Base-by-base conservation (phyloP, 345 rosid genomes). In the Citrus medica region DNA sequence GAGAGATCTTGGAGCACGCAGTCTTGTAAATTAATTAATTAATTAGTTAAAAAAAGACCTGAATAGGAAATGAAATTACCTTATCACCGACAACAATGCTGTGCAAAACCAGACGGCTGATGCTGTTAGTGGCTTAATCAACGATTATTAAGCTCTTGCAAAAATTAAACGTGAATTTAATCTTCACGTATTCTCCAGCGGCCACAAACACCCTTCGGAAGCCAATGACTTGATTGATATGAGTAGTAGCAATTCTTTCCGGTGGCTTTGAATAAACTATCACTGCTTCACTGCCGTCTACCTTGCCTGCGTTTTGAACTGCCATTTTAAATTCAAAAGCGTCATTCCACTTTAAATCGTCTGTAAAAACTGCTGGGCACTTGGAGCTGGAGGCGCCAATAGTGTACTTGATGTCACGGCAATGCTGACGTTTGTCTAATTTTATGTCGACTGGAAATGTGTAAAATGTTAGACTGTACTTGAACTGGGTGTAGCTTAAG, bases 401-500 rank as follows among this genome's bases (percentile, higher is more conserved):
- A 0, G 8, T 1, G 56, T 83, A 65, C 4, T 19, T 9, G 21
- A 87, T 35, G 21, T 64, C 33, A 5, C 24, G 79, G 67, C 90
- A 83, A 3, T 80, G 85, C 5, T 85, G 82, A 24, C 35, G 62
- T 59, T 56, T 82, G 48, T 16, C 33, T 70, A 79, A 10, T 51
- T 60, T 66, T 6, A 83, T 71, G 5, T 32, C 0, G 24, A 79
- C 0, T 0, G 75, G 5, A 82, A 1, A 0, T 12, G 6, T 0
- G 56, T 42, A 42, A 42, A 42, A 42, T 12, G 51, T 42, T 42
- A 12, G 16, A 42, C 51, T 61, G 78, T 83, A 77, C 0, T 7
- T 53, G 38, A 87, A 87, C 0, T 10, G n/a, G 0, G 92, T 86
- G 83, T 86, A 90, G 77, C 93, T 87, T 2, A 85, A 84, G 27